phyloP scores from a whole-genome alignment of 805 yeast species.

The Metschnikowia peoriensis region DNA sequence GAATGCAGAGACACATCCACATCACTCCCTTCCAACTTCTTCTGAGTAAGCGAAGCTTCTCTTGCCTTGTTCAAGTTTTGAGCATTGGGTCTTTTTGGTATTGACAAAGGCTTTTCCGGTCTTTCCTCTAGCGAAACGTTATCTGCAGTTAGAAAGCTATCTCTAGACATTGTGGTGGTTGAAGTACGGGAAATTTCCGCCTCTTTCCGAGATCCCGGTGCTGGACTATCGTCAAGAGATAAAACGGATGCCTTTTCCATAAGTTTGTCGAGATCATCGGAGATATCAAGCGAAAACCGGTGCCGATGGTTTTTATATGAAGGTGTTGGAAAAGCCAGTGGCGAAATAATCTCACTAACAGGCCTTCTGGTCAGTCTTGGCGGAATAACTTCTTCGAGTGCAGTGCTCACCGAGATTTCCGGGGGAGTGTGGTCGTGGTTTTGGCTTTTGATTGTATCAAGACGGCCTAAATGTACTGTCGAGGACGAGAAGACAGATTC shows the following conservation, averaged over 20 bases:
- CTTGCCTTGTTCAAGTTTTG: slow-evolving; percentile 16
- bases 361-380: slow-evolving; percentile 41
- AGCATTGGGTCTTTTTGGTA: slow-evolving; percentile 19
- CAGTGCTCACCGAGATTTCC: slow-evolving; percentile 31
- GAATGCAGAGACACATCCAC: not conserved
- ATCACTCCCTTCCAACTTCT: not conserved
- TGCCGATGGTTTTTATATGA: not conserved
- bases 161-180: not conserved
- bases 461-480: slow-evolving; percentile 20
- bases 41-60: slow-evolving; percentile 12
- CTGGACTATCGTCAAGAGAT: not conserved
- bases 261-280: slow-evolving; percentile 38
- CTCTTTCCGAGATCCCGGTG: not conserved
- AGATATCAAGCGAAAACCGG: slow-evolving; percentile 27
- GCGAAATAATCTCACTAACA: slow-evolving; percentile 23
- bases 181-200: not conserved
- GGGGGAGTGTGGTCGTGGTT: slow-evolving; percentile 22
- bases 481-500: slow-evolving; percentile 16
- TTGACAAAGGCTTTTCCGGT: not conserved
- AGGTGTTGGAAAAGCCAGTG: not conserved
- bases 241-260: slow-evolving; percentile 33
- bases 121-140: not conserved
- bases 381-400: slow-evolving; percentile 36
- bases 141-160: slow-evolving; percentile 18
- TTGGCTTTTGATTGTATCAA: slow-evolving; percentile 20